Conservation (phyloP, 2,329 filamentous ascomycete species). For the Xylaria sp. region DNA sequence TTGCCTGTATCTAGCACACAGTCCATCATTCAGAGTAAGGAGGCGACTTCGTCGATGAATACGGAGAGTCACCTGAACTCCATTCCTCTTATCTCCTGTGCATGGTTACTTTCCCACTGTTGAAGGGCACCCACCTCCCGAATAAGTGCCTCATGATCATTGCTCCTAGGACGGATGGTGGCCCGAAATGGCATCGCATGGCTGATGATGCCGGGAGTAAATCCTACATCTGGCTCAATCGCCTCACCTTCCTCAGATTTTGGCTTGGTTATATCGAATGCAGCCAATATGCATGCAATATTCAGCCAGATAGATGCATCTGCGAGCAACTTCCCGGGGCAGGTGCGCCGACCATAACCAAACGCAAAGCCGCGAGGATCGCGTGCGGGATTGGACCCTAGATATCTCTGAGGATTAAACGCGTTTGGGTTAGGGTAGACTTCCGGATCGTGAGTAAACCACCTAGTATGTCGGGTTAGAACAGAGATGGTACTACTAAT, state of each 20-base stretch:
- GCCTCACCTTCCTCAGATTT: slow-evolving; percentile 53
- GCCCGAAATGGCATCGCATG: slow-evolving; percentile 41
- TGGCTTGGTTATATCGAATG: slow-evolving; percentile 57
- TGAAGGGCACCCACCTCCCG: slow-evolving; percentile 23
- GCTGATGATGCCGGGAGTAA: slow-evolving; percentile 37
- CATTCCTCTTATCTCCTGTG: too few species aligned
- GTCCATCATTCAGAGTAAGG: too few species aligned
- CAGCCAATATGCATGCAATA: slow-evolving; percentile 58
- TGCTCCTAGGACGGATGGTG: slow-evolving; percentile 41
- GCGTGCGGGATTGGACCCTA: slow-evolving; percentile 48
- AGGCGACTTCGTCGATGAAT: too few species aligned
- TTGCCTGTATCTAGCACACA: too few species aligned
- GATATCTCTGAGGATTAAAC: slow-evolving; percentile 52
- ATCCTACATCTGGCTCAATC: slow-evolving; percentile 35
- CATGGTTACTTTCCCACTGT: too few species aligned
- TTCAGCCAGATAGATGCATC: slow-evolving; percentile 49
- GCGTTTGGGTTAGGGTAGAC: slow-evolving; percentile 63
- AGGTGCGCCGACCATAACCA: slow-evolving; percentile 53
- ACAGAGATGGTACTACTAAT: too few species aligned
- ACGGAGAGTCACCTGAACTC: too few species aligned
- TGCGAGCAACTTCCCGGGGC: slow-evolving; percentile 51
- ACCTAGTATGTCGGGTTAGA: too few species aligned
- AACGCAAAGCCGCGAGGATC: slow-evolving; percentile 48
- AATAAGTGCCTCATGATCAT: slow-evolving; percentile 43
- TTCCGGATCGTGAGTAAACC: slow-evolving; percentile 71